A percentile compares a stretch with the other conserved stretches of the same genome.
Conservation (phyloP, 2,329 filamentous ascomycete species). For the Sclerotinia sclerotiorum region DNA sequence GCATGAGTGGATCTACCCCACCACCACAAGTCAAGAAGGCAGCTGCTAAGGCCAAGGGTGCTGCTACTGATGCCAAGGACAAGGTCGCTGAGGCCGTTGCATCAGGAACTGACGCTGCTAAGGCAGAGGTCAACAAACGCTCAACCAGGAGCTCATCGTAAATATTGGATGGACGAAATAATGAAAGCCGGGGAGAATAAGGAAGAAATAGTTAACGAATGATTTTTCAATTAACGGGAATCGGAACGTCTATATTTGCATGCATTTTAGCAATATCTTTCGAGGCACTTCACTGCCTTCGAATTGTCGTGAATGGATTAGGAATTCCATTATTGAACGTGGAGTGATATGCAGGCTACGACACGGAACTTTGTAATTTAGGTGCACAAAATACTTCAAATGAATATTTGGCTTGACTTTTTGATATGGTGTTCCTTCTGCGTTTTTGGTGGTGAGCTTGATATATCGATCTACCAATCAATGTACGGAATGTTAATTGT, state of each 20-base stretch:
- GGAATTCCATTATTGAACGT: slow-evolving; percentile 9
- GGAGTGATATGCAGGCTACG: slow-evolving; percentile 9
- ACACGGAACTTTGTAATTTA: slow-evolving; percentile 22
- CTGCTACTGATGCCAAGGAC: slow-evolving; percentile 73
- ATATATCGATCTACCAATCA: background rate
- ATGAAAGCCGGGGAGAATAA: slow-evolving; percentile 1
- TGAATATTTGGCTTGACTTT: slow-evolving; percentile 16
- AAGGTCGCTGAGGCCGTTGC: slow-evolving; percentile 63
- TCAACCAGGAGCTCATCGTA: slow-evolving; percentile 38
- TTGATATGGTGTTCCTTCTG: background rate
- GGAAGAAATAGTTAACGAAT: background rate
- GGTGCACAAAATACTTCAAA: slow-evolving; percentile 22
- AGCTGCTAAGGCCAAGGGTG: slow-evolving; percentile 62
- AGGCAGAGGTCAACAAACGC: slow-evolving; percentile 49
- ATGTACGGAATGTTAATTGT: background rate
- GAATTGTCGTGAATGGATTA: background rate
- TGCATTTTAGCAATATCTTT: slow-evolving; percentile 17
- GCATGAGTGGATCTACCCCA: slow-evolving; percentile 62
- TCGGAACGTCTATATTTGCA: background rate
- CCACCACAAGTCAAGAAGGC: slow-evolving; percentile 73
- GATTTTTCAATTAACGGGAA: background rate
- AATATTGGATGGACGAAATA: slow-evolving; percentile 48
- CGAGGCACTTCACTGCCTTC: background rate
- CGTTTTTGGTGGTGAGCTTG: background rate
- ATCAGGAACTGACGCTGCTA: slow-evolving; percentile 68